Conservation (phyloP, 139 green algal species). For the Chlamydomonas applanata region DNA sequence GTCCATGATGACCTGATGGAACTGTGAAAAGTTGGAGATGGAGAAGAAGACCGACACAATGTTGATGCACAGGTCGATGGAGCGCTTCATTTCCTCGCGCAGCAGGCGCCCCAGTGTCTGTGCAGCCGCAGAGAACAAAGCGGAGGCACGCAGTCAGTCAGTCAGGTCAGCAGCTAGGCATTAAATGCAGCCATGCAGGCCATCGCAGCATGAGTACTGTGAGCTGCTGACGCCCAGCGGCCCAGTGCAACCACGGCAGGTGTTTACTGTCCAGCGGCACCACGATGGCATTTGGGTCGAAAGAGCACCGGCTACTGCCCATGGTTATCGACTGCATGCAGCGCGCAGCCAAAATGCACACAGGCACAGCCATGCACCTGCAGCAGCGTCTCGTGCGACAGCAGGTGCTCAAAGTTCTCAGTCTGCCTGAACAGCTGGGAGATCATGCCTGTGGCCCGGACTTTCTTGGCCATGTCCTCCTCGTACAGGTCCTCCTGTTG, state of each 20-base stretch:
- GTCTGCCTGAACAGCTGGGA: constrained; percentile 63
- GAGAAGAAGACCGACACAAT: constrained; percentile 74
- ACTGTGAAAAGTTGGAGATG: constrained; percentile 74
- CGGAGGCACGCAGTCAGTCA: too few species aligned
- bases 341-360: too few species aligned
- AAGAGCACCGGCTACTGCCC: too few species aligned
- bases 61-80: constrained; percentile 75
- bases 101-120: constrained; percentile 72
- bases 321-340: too few species aligned
- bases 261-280: too few species aligned
- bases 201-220: too few species aligned
- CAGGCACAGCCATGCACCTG: constrained; percentile 16
- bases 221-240: too few species aligned
- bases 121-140: not conserved
- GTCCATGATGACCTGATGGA: constrained; percentile 70
- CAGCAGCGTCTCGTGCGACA: constrained; percentile 71
- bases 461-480: constrained; percentile 66
- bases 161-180: too few species aligned
- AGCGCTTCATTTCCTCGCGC: constrained; percentile 75
- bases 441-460: constrained; percentile 60
- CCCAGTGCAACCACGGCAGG: too few species aligned
- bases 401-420: constrained; percentile 58
- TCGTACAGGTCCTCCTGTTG: constrained; percentile 75
- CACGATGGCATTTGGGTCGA: too few species aligned
- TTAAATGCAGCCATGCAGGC: too few species aligned